Evolutionary conservation across 306 rosid genomes (phyloP), one percentile per base, ranked within the genome.

Genomic region (Acmispon strigosus): DNA sequence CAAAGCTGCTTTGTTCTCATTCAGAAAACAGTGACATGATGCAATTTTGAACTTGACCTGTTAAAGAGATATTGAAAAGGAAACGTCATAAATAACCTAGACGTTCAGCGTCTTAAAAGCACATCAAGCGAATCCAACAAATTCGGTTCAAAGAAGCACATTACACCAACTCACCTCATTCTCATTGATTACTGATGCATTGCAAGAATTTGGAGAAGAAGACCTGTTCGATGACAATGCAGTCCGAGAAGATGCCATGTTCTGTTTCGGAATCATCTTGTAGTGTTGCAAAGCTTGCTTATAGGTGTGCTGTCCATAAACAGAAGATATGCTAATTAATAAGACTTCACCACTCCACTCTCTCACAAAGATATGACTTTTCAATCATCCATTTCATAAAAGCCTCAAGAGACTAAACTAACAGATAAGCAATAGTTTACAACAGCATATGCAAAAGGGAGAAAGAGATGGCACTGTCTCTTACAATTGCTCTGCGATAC

Each of bases 41-140:
- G 99, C 97, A 49, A 89, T 81, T 84, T 95, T 95, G 83, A 91
- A 95, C 83, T 89, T 95, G 85, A 95, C 96, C 99, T 95, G 86
- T 78, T 76, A 45, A 32, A 66, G 50, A 66, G 50, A 41, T 69
- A 78, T 41, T 41, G 22, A 74, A 76, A 67, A 16, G 42, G 15
- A n/a, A 72, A 19, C 59, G 9, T n/a, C 14, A 75, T 66, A 41
- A 66, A 66, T 34, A 78, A 58, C 27, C 60, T 47, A 17, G 11
- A 52, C 50, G 54, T 12, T 17, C 44, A 49, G 60, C 61, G 18
- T 64, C 52, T 36, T 15, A 34, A 20, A 78, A 72, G 27, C 62
- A 29, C 57, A 44, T 29, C 24, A 58, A 63, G 24, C 1, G 54
- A 60, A 51, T 58, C 74, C 36, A 53, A 49, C 52, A 3, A 7